These are phyloP conservation scores for Trichophyton mentagrophytes DNA, from an alignment of 2,329 filamentous ascomycete species.

Conservation along the genomic window DNA sequence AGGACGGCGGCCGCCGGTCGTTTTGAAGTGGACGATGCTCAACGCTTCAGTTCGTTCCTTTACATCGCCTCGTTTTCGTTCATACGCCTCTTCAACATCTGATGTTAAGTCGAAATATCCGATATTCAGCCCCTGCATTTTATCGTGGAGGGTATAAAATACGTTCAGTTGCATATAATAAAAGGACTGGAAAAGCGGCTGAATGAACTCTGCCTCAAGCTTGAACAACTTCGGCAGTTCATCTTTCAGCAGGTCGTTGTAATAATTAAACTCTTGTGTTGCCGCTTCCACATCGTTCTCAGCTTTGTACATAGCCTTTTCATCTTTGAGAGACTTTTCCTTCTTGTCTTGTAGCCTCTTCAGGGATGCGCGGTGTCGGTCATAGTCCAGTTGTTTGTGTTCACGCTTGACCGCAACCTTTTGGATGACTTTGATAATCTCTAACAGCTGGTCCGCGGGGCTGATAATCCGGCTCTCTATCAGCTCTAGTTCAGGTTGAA, in stretches of 20 bases:
- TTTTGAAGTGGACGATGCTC: slow-evolving; percentile 81
- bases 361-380: slow-evolving; percentile 65
- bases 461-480: slow-evolving; percentile 84
- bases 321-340: slow-evolving; percentile 88
- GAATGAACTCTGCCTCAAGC: slow-evolving; percentile 88
- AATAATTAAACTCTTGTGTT: slow-evolving; percentile 94
- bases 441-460: slow-evolving; percentile 82
- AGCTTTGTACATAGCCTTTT: slow-evolving; percentile 92
- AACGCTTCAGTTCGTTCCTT: slow-evolving; percentile 78
- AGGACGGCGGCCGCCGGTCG: slow-evolving; percentile 50
- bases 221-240: slow-evolving; percentile 84
- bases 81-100: slow-evolving; percentile 84
- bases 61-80: slow-evolving; percentile 76
- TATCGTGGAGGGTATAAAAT: slow-evolving; percentile 95
- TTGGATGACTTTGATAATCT: slow-evolving; percentile 88
- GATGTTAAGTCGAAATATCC: slow-evolving; percentile 90
- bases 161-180: slow-evolving; percentile 99
- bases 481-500: slow-evolving; percentile 91
- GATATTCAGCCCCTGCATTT: slow-evolving; percentile 95
- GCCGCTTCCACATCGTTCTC: slow-evolving; percentile 83
- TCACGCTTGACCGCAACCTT: slow-evolving; percentile 82
- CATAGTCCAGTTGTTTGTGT: slow-evolving; percentile 95
- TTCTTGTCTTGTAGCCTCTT: slow-evolving; percentile 98
- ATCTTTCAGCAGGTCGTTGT: slow-evolving; percentile 92
- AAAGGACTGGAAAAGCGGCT: slow-evolving; percentile 94